Percentiles rank a stretch among this genome's conserved stretches.
These are phyloP conservation scores for Rubia peregrina DNA, from an alignment of 305 asterid genomes.

Conservation along the genomic window DNA sequence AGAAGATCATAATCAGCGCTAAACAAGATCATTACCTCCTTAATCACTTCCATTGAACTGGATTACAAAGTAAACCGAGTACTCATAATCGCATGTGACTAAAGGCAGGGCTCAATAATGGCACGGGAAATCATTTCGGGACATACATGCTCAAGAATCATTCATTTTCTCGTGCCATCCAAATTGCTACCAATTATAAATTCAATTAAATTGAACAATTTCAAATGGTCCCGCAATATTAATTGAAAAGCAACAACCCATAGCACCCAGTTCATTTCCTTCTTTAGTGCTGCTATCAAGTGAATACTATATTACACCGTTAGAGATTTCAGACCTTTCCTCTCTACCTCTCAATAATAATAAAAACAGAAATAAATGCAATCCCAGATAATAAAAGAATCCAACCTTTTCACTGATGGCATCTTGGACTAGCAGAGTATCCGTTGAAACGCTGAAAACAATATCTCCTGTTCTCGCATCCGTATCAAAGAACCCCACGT, in stretches of 20 bases:
- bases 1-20: background rate
- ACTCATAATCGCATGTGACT: conserved; percentile 5
- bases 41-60: background rate
- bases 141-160: conserved; percentile 13
- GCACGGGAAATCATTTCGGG: conserved; percentile 5
- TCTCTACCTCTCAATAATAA: background rate
- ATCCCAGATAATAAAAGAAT: background rate
- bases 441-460: conserved; percentile 94
- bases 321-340: background rate
- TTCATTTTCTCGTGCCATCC: conserved; percentile 1
- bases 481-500: conserved; percentile 95
- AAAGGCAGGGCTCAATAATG: conserved; percentile 2
- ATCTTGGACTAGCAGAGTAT: conserved; percentile 96
- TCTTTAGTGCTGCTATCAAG: conserved; percentile 3
- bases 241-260: conserved; percentile 6
- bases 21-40: background rate
- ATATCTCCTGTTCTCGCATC: conserved; percentile 99
- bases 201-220: conserved; percentile 2
- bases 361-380: conserved; percentile 10
- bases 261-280: background rate
- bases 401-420: conserved; percentile 97
- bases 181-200: background rate
- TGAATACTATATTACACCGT: conserved; percentile 14
- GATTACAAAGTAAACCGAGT: background rate
- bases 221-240: conserved; percentile 10